Base-by-base conservation (phyloP, 257 asterid genomes). In the Rhazya stricta region DNA sequence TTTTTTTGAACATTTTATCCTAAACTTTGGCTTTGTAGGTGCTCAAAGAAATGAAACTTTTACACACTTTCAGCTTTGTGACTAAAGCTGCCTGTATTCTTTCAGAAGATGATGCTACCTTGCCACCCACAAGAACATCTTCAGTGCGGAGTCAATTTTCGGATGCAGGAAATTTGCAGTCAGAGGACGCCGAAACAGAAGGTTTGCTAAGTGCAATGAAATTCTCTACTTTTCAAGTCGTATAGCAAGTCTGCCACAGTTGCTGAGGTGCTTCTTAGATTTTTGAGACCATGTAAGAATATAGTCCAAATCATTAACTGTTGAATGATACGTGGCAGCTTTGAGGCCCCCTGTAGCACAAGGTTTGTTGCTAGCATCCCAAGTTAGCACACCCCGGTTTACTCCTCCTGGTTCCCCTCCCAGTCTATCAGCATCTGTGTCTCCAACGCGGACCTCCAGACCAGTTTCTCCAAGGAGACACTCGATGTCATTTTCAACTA, bases 321-420 rank as follows among this genome's bases (percentile, higher is more conserved):
- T 54, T 53, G 58, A 19, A 53, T 79, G 68, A 53, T 58, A 19
- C 75, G 70, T 75, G 57, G 75, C 84, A 89, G 93, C 83, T 27
- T 50, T 73, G 57, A 86, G 86, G 84, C 88, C 95, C 0, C 97
- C 92, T 25, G 77, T 82, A 77, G 78, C 96, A 18, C 88, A 80
- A 46, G 87, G 92, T 81, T 74, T 85, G 72, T 77, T 90, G 84
- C 84, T 90, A 58, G 96, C 93, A 58, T 94, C 98, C 12, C 97
- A 94, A 74, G 81, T 86, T 58, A 89, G 81, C 86, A 94, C 98
- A 19, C 98, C 97, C 53, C 89, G 86, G 71, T 79, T 88, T 11
- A 94, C 97, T 1, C 98, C 97, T 80, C 94, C 97, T 36, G 89
- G 83, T 61, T 94, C 97, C 53, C 98, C 98, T 81, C 96, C 97